Evolutionary conservation across 805 yeast species (phyloP), one percentile per base, ranked within the genome.

Genomic region (Candida railenensis): DNA sequence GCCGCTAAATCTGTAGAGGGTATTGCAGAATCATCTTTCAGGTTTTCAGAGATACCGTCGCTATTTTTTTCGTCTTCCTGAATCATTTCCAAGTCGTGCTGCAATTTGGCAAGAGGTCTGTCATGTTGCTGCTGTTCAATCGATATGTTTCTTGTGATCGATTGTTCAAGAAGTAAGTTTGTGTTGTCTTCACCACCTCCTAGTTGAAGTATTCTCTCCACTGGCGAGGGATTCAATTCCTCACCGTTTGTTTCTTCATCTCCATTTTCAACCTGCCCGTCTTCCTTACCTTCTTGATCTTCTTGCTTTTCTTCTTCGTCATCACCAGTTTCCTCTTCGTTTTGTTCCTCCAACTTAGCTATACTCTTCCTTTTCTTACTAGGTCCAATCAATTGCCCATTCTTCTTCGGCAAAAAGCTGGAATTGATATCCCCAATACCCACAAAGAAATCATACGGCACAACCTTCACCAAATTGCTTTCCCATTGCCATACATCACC

Each of bases 401-500:
- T 82, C 51, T 89, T 88, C 57, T 88, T 84, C 0, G 99, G 98
- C 46, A 94, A 69, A 59, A 90, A 90, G 53, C 89, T 85, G 18
- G 96, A 89, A 59, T 94, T 94, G 59, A 94, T 94, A 69, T 94
- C 99, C 22, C 99, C 99, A 47, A 92, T 89, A 9, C 98, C 98
- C 33, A 91, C 96, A 58, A 94, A 94, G 57, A 94, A 94, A 62
- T 89, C 96, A 63, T 89, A 94, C 0, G 99, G 99, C 1, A 90
- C 86, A 3, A 92, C 98, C 65, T 92, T 89, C 48, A 94, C 82
- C 55, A 94, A 70, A 61, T 94, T 91, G 11, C 86, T 83, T 54
- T 89, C 87, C 99, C 99, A 94, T 59, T 87, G 88, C 99, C 99
- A 94, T 18, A 94, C 99, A 64, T 94, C 99, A 2, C 97, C 99